These are phyloP conservation scores for Coemansia sp. DNA, from an alignment of 192 early-diverging fungal species.

Conservation along the genomic window DNA sequence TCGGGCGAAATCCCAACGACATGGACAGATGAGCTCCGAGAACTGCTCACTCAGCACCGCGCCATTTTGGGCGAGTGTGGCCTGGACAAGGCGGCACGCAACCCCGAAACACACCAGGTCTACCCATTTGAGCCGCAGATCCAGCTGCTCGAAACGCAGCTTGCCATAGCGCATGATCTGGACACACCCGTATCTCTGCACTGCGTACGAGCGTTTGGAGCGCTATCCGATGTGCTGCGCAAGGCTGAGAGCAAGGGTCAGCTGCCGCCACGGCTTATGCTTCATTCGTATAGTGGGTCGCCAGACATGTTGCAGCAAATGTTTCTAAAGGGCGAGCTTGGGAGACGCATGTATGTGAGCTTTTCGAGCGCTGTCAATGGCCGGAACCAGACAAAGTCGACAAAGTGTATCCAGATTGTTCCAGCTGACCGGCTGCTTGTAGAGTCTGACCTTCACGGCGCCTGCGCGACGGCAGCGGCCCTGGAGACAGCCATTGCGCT, in stretches of 20 bases:
- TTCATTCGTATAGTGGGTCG: conserved; percentile 86
- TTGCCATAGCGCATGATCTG: conserved; percentile 67
- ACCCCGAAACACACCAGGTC: conserved; percentile 15
- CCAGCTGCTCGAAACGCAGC: conserved; percentile 62
- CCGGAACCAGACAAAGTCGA: conserved; percentile 43
- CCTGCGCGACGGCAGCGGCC: conserved; percentile 13
- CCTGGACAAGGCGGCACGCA: conserved; percentile 48
- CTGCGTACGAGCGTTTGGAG: conserved; percentile 74
- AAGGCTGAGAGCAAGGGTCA: conserved; percentile 18
- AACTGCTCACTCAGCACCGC: conserved; percentile 19
- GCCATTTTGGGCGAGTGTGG: conserved; percentile 52
- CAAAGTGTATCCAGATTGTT: conserved; percentile 64
- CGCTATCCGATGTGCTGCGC: conserved; percentile 49
- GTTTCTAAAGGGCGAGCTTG: conserved; percentile 32
- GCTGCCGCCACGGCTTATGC: conserved; percentile 70
- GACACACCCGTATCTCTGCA: conserved; percentile 70
- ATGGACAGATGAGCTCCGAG: conserved; percentile 32
- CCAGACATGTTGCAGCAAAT: conserved; percentile 62
- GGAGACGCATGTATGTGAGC: conserved; percentile 67
- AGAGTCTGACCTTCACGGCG: conserved; percentile 75
- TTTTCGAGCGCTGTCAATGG: conserved; percentile 80
- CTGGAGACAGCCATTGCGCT: conserved; percentile 22
- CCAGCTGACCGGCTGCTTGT: conserved; percentile 78
- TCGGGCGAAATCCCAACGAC: conserved; percentile 26
- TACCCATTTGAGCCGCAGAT: conserved; percentile 46